phyloP scores from a whole-genome alignment of 2,329 filamentous ascomycete species.

The Sporothrix globosa region DNA sequence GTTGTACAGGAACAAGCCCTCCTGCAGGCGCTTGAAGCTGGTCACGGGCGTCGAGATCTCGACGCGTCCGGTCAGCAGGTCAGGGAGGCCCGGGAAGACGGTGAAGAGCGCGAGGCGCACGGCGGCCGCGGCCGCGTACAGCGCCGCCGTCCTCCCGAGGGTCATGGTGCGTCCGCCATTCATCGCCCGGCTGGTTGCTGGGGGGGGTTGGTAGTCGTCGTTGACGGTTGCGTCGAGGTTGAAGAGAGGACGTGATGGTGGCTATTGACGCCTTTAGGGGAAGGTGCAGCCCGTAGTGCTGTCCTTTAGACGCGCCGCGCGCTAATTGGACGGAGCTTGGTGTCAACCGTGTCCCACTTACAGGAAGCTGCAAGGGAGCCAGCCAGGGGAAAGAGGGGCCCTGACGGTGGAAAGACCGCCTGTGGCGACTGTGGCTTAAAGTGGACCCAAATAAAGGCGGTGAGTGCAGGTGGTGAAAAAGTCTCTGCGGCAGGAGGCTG shows the following conservation, averaged over 20 bases:
- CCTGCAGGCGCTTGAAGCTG: slow-evolving; percentile 98
- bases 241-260: slow-evolving; percentile 5
- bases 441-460: background rate
- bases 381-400: slow-evolving; percentile 6
- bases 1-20: slow-evolving; percentile 93
- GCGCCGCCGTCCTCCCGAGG: slow-evolving; percentile 56
- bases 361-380: background rate
- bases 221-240: background rate
- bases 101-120: slow-evolving; percentile 79
- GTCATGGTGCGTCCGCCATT: slow-evolving; percentile 36
- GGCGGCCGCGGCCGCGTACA: slow-evolving; percentile 76
- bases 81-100: slow-evolving; percentile 79
- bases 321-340: slow-evolving; percentile 27
- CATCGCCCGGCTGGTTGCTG: slow-evolving; percentile 31
- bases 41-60: slow-evolving; percentile 97
- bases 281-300: slow-evolving; percentile 8
- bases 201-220: background rate
- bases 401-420: background rate
- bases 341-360: background rate
- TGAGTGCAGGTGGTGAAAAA: slow-evolving; percentile 25
- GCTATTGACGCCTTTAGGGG: background rate
- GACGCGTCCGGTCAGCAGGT: slow-evolving; percentile 84
- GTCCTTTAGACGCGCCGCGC: slow-evolving; percentile 28
- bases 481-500: slow-evolving; percentile 13
- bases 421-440: slow-evolving; percentile 23